A percentile compares a stretch with the other conserved stretches of the same genome.
Conservation (phyloP, 1,284 basidiomycete genomes). For the Microstroma glucosiphilum region DNA sequence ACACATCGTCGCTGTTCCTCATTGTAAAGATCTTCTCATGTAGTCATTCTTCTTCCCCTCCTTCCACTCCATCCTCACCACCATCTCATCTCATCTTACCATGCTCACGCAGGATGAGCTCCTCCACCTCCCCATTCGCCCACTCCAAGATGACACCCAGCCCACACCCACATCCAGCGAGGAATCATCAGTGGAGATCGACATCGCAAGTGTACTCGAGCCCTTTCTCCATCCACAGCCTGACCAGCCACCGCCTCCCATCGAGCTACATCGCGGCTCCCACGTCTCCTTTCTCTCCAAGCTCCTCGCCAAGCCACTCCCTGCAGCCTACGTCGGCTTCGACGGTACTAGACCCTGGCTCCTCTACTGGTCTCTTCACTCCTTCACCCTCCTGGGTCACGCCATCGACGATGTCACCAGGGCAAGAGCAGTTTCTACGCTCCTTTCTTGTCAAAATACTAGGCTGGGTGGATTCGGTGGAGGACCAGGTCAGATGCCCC, state of each 20-base stretch:
- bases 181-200: slow-evolving; percentile 5
- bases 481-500: slow-evolving; percentile 78
- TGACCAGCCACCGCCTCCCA: background rate
- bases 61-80: background rate
- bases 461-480: slow-evolving; percentile 75
- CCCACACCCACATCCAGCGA: slow-evolving; percentile 19
- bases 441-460: slow-evolving; percentile 45
- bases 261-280: slow-evolving; percentile 26
- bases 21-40: background rate
- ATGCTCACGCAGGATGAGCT: background rate
- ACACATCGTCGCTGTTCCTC: slow-evolving; percentile 5
- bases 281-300: slow-evolving; percentile 42
- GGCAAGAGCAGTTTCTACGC: slow-evolving; percentile 39
- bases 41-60: background rate
- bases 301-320: slow-evolving; percentile 35
- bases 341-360: slow-evolving; percentile 49
- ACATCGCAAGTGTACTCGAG: background rate
- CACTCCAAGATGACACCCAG: slow-evolving; percentile 4
- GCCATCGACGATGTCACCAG: slow-evolving; percentile 25
- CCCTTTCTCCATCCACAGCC: background rate
- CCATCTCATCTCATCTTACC: background rate
- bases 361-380: slow-evolving; percentile 46
- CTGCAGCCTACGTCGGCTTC: slow-evolving; percentile 39
- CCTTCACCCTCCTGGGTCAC: slow-evolving; percentile 36
- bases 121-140: slow-evolving; percentile 11